Evolutionary conservation across 495 filamentous ascomycete species (phyloP), one percentile per base, ranked within the genome.

Genomic region (Lasiosphaeris hirsuta): DNA sequence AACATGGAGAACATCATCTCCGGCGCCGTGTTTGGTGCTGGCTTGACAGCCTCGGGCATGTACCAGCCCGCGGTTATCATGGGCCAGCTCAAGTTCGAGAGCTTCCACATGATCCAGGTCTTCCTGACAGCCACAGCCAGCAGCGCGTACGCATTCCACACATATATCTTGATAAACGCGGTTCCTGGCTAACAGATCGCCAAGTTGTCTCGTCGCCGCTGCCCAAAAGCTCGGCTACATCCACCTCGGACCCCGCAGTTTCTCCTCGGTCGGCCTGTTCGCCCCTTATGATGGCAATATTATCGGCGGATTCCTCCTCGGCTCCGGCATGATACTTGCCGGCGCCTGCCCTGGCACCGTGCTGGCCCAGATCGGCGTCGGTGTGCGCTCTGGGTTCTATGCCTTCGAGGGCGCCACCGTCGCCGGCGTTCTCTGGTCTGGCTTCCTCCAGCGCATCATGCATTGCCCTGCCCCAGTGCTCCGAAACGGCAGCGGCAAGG

Each of bases 81-180:
- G 47, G 64, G 63, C 0, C 82, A 86, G 63, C 75, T 86, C 70
- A 66, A 64, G 19, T 71, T 84, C 7, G 59, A 69, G 37, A 76
- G 81, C 69, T 84, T 78, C 64, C 78, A 80, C 54, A 84, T 86
- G 83, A 63, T 83, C 33, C 74, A 82, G 60, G 75, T 77, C 1
- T 86, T 86, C 56, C 65, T 84, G 3, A 69, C 76, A 34, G 83
- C 81, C 5, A 74, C 80, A 6, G 80, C 75, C 11, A 73, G 67
- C 49, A 80, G 76, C 69, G 77, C 79, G 82, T 84, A 78, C 55
- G 81, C 72, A 36, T 11, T 15, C 11, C 10, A 6, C 45, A 14
- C 10, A 11, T 14, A 33, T 38, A 41, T 14, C n/a, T n/a, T 10
- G 10, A 9, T 2, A 49, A 48, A 46, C 23, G 17, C 13, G 37